These are phyloP conservation scores for Syzygium malaccense DNA, from an alignment of 441 rosid species.

Conservation along the genomic window DNA sequence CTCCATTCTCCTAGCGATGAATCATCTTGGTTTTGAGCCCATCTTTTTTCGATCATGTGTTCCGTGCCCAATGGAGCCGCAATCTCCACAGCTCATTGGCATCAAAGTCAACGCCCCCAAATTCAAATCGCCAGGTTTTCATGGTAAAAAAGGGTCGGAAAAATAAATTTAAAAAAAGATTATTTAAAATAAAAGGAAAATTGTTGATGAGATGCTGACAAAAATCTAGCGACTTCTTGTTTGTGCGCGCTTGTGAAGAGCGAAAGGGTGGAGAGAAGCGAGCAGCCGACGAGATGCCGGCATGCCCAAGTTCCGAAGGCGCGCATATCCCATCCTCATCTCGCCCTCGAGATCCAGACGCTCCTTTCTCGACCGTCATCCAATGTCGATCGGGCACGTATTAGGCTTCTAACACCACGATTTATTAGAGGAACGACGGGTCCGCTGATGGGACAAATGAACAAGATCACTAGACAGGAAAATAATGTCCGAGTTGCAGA, in stretches of 20 bases:
- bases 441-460: not conserved
- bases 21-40: not conserved
- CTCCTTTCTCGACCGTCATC: not conserved
- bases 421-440: not conserved
- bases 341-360: fast-evolving
- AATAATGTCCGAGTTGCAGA: not conserved
- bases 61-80: not conserved
- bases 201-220: too few relatives aligned
- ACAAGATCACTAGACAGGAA: not conserved
- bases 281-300: too few relatives aligned
- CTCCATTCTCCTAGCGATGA: not conserved
- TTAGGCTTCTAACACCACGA: not conserved
- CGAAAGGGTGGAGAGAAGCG: too few relatives aligned
- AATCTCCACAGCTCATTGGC: not conserved
- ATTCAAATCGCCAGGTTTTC: not conserved
- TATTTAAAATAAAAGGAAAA: not conserved
- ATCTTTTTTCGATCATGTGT: not conserved
- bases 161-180: not conserved
- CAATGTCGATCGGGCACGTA: not conserved
- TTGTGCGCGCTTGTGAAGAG: too few relatives aligned
- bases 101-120: not conserved
- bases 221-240: too few relatives aligned
- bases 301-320: too few relatives aligned
- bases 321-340: too few relatives aligned
- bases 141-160: not conserved